Evolutionary conservation across 108 stramenopile genomes (phyloP), one percentile per base, ranked within the genome.

Genomic region (Thalassiosira profunda): DNA sequence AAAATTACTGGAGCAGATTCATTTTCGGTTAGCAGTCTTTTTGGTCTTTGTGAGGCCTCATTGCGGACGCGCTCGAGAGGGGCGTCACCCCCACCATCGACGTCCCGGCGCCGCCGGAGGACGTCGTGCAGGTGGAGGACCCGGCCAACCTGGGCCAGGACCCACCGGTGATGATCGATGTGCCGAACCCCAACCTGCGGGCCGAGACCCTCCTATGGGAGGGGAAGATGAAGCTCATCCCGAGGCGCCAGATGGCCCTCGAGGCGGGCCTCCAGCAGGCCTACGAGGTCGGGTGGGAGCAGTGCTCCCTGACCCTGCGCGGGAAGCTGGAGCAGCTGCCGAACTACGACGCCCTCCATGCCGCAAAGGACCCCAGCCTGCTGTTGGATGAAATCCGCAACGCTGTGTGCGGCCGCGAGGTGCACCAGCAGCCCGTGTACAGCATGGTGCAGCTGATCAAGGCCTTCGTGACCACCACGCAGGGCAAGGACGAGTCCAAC

Each of bases 371-470:
- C 38, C 38, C 58, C 37, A 41, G 40, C 12, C n/a, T 2, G 21
- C 58, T 41, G 1, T 23, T 41, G 9, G 31, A 12, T 12, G 58
- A 17, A 41, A 59, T 59, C 10, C 10, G 37, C 2, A 38, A 59
- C 38, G 30, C 43, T 11, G 38, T 59, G 17, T 41, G 36, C 12
- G 58, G 58, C 7, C 8, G 8, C 11, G 38, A 59, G 36, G 38
- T 15, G 24, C 58, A 59, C 37, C 25, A 56, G 25, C 23, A 56
- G 7, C 3, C 26, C n/a, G 2, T 56, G 7, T 56, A 56, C 30
- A 33, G 54, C 54, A 56, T 56, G 54, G 30, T 33, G 11, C 28
- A 56, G 25, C 54, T 56, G 15, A 29, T 56, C 25, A 56, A 56
- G 54, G 12, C n/a, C n/a, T n/a, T n/a, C n/a, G n/a, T n/a, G n/a